Conservation (phyloP, 768 basidiomycete genomes). For the Gautieria morchelliformis region DNA sequence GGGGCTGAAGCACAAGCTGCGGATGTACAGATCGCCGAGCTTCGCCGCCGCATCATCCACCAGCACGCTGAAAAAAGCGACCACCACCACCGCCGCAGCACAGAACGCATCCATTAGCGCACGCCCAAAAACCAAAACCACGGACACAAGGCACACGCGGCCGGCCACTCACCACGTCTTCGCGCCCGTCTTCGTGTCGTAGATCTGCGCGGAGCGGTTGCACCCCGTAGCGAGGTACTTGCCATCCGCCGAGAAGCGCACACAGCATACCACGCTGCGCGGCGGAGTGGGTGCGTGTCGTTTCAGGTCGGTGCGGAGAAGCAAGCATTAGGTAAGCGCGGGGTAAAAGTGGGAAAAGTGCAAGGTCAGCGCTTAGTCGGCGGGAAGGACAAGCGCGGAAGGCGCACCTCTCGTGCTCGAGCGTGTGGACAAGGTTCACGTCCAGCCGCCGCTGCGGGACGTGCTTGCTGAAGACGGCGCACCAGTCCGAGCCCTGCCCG, state of each 20-base stretch:
- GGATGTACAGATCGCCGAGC: slow-evolving; percentile 79
- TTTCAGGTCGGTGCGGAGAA: too few relatives aligned
- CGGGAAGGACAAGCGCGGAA: background rate
- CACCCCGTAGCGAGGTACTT: slow-evolving; percentile 91
- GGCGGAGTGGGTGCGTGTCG: too few relatives aligned
- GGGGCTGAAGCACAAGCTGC: slow-evolving; percentile 76
- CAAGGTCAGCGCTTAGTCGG: too few relatives aligned
- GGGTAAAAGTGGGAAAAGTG: background rate
- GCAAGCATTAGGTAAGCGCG: too few relatives aligned
- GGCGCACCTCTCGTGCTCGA: slow-evolving; percentile 61
- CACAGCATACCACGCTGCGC: slow-evolving; percentile 76
- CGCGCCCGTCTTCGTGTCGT: slow-evolving; percentile 77
- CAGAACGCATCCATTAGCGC: too few relatives aligned
- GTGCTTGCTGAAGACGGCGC: slow-evolving; percentile 42
- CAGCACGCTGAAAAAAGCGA: too few relatives aligned
- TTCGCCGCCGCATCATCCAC: slow-evolving; percentile 68
- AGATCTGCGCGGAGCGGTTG: slow-evolving; percentile 92
- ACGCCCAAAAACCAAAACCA: too few relatives aligned
- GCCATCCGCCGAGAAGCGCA: slow-evolving; percentile 90
- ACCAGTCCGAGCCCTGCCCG: too few relatives aligned
- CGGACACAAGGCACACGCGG: background rate
- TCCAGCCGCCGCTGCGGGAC: slow-evolving; percentile 64
- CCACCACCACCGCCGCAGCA: too few relatives aligned
- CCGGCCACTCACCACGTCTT: slow-evolving; percentile 62
- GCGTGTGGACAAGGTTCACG: slow-evolving; percentile 70